Percentiles rank a stretch among this genome's conserved stretches.
Conservation (phyloP, 352 stramenopile genomes). For the Aphanomyces stellatus region DNA sequence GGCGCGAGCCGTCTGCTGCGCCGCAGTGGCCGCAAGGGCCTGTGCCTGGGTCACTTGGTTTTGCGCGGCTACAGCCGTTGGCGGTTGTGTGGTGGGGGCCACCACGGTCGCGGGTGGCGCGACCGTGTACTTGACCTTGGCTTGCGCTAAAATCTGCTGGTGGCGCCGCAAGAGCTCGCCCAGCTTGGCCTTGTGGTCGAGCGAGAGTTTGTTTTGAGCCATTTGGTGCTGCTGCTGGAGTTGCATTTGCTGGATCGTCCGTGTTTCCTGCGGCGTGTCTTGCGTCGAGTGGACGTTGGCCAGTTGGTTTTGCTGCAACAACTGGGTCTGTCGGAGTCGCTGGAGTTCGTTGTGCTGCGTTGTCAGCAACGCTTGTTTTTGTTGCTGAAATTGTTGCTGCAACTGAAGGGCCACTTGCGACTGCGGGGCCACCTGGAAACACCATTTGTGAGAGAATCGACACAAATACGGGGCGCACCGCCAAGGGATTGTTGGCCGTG, state of each 20-base stretch:
- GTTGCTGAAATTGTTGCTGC: slow-evolving; percentile 69
- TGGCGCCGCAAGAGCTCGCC: slow-evolving; percentile 70
- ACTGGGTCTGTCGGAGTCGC: slow-evolving; percentile 62
- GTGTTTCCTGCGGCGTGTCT: slow-evolving; percentile 42
- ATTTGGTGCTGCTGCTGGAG: slow-evolving; percentile 37
- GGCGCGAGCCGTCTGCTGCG: slow-evolving; percentile 7
- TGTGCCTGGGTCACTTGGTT: slow-evolving; percentile 24
- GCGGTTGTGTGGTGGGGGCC: background rate
- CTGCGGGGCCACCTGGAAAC: slow-evolving; percentile 11
- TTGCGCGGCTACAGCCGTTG: background rate
- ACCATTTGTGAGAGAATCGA: slow-evolving; percentile 9
- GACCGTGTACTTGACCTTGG: slow-evolving; percentile 28
- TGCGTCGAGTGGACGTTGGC: slow-evolving; percentile 63
- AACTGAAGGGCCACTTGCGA: slow-evolving; percentile 25
- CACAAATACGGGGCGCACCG: background rate
- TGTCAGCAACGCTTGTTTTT: slow-evolving; percentile 64
- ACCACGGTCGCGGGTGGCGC: slow-evolving; percentile 22
- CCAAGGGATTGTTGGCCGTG: slow-evolving; percentile 9
- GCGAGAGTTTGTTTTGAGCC: slow-evolving; percentile 48
- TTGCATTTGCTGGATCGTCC: background rate
- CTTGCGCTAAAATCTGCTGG: slow-evolving; percentile 68
- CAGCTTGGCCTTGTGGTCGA: slow-evolving; percentile 72
- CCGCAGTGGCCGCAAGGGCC: slow-evolving; percentile 32
- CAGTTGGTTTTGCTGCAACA: slow-evolving; percentile 67
- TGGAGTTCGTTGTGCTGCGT: slow-evolving; percentile 72